These are phyloP conservation scores for Plasmodium gaboni DNA, from an alignment of 169 alveolate species.

Conservation along the genomic window DNA sequence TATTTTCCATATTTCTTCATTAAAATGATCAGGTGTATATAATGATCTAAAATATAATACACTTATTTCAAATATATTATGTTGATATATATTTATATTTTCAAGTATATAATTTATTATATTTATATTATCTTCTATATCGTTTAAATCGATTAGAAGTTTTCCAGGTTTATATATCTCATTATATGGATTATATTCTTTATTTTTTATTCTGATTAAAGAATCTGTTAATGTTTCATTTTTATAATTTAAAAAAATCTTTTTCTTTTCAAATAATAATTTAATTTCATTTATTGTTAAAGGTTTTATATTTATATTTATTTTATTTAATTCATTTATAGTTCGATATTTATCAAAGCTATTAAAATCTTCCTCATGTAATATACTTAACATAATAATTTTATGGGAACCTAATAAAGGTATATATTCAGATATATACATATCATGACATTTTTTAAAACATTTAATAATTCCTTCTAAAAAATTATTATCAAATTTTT, in stretches of 20 bases:
- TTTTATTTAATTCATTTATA: slow-evolving; percentile 17
- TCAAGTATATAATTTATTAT: not conserved
- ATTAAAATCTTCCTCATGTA: slow-evolving; percentile 26
- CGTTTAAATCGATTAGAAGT: slow-evolving; percentile 20
- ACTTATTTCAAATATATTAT: slow-evolving; percentile 77
- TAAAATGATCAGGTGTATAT: slow-evolving; percentile 81
- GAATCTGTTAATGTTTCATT: slow-evolving; percentile 31
- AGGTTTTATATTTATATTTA: slow-evolving; percentile 9
- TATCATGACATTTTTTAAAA: slow-evolving; percentile 19
- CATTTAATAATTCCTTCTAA: slow-evolving; percentile 38
- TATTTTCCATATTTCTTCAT: slow-evolving; percentile 82
- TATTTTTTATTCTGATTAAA: slow-evolving; percentile 3
- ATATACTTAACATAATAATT: slow-evolving; percentile 3
- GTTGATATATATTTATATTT: not conserved
- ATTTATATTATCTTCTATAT: not conserved
- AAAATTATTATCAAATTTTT: slow-evolving; percentile 46
- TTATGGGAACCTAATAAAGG: not conserved
- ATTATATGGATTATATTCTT: not conserved
- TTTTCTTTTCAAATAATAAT: slow-evolving; percentile 48
- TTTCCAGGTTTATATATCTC: slow-evolving; percentile 22
- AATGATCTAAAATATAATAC: slow-evolving; percentile 83
- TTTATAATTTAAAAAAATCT: slow-evolving; percentile 39
- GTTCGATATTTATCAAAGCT: slow-evolving; percentile 37
- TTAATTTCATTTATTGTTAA: slow-evolving; percentile 33
- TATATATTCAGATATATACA: not conserved